Percentiles rank a stretch among this genome's conserved stretches.
phyloP scores from a whole-genome alignment of 1,284 basidiomycete species.

The Ganoderma multipileum region DNA sequence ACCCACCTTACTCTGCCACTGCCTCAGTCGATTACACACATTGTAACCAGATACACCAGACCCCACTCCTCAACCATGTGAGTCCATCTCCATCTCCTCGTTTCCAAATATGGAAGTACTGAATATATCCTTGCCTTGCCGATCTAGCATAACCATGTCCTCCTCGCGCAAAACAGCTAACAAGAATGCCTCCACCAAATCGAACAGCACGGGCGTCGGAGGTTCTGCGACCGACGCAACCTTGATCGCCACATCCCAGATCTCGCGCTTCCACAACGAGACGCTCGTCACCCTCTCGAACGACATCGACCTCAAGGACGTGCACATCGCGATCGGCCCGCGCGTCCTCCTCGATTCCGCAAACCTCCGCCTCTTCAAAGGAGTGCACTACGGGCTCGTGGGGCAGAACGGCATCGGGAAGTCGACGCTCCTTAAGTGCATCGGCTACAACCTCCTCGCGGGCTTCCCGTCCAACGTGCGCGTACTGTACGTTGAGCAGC shows the following conservation, averaged over 20 bases:
- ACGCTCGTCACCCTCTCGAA: constrained; percentile 46
- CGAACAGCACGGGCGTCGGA: background rate
- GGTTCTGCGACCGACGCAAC: background rate
- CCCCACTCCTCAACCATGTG: background rate
- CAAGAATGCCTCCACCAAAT: background rate
- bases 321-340: constrained; percentile 54
- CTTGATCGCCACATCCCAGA: constrained; percentile 42
- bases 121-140: background rate
- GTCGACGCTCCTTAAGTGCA: constrained; percentile 94
- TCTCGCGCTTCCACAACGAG: constrained; percentile 54
- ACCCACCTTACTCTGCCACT: background rate
- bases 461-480: constrained; percentile 32
- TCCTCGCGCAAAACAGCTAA: constrained; percentile 3
- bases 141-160: constrained; percentile 7
- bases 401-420: constrained; percentile 99
- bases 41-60: background rate
- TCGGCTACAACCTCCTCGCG: constrained; percentile 56
- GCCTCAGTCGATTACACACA: background rate
- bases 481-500: constrained; percentile 31
- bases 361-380: constrained; percentile 57
- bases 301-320: constrained; percentile 56
- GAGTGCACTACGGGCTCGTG: constrained; percentile 70
- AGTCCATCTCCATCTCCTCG: background rate
- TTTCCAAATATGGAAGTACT: background rate
- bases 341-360: constrained; percentile 59